Evolutionary conservation across 2,329 filamentous ascomycete genomes (phyloP), one percentile per base, ranked within the genome.

Genomic region (Ophiosphaerella herpotricha): DNA sequence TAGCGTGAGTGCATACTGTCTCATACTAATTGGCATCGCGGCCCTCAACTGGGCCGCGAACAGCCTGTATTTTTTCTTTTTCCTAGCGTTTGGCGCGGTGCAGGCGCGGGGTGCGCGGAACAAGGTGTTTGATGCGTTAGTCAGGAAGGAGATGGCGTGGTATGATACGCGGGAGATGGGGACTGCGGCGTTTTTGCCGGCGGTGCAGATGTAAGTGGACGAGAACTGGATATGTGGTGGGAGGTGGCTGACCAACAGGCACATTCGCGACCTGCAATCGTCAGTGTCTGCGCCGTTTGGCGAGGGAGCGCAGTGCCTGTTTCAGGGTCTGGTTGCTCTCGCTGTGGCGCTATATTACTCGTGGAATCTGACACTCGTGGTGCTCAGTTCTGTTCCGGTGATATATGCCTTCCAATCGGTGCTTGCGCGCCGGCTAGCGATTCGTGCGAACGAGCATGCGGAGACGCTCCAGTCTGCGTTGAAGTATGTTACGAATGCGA

Each of bases 281-380:
- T 89, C 89, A 0, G 86, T 87, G 0, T 93, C 91, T 0, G 87
- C 94, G 58, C 87, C 91, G 0, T 77, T 97, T 0, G 92, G 91
- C 0, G 82, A 87, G 38, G 70, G 89, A 1, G 64, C 89, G 7
- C 82, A 85, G 51, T 85, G 89, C 53, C 59, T 83, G 0, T 77
- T 88, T n/a, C 84, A 87, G 3, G 81, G 85, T 0, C 29, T 87
- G 4, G 82, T 84, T 4, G 88, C 88, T 7, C 74, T 96, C 1
- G 77, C 75, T 0, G 77, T 97, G 1, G 90, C 91, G 0, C 81
- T 97, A 26, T 87, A 84, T 67, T 88, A 84, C 61, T 94, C 90
- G 0, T 97, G 90, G 90, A 87, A 87, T 54, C 79, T 97, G 13
- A 91, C 92, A 0, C 77, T 96, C 0, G 85, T 95, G 2, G 86